Percentiles rank a stretch among this genome's conserved stretches.
Conservation (phyloP, 1,139 yeast genomes). For the Taphrina communis region DNA sequence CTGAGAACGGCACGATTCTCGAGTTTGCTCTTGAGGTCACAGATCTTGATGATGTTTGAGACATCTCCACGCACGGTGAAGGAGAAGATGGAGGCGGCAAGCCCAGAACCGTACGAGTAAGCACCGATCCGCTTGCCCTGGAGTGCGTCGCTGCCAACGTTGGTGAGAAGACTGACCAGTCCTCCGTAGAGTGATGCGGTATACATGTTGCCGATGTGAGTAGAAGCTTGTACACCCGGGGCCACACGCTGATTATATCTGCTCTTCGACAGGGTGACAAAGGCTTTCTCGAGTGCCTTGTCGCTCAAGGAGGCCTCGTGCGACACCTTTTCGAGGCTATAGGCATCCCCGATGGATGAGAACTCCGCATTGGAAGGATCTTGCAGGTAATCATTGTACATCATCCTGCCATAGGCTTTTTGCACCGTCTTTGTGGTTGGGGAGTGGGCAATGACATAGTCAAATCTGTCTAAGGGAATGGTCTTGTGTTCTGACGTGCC, state of each 20-base stretch:
- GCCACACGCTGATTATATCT: slow-evolving; percentile 70
- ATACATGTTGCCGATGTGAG: slow-evolving; percentile 98
- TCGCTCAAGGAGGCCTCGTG: slow-evolving; percentile 83
- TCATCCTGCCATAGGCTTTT: slow-evolving; percentile 89
- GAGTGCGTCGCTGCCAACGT: slow-evolving; percentile 72
- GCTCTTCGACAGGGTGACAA: slow-evolving; percentile 79
- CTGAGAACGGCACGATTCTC: slow-evolving; percentile 68
- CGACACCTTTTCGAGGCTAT: slow-evolving; percentile 63
- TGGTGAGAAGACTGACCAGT: slow-evolving; percentile 77
- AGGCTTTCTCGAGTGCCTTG: slow-evolving; percentile 81
- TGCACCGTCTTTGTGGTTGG: slow-evolving; percentile 96
- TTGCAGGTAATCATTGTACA: slow-evolving; percentile 82
- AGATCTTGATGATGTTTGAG: slow-evolving; percentile 65
- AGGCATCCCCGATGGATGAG: slow-evolving; percentile 34
- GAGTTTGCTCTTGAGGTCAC: slow-evolving; percentile 73
- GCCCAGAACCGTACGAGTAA: slow-evolving; percentile 97
- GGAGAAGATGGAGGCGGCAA: slow-evolving; percentile 88
- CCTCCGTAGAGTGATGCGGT: slow-evolving; percentile 93
- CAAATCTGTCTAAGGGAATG: slow-evolving; percentile 69
- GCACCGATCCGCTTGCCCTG: slow-evolving; percentile 76
- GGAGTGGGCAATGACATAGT: slow-evolving; percentile 95
- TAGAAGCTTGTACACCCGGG: slow-evolving; percentile 85
- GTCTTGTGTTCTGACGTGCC: slow-evolving; percentile 46
- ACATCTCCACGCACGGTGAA: slow-evolving; percentile 82
- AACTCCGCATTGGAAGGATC: slow-evolving; percentile 66